Conservation (phyloP, 805 yeast species). For the Candida golubevii region DNA sequence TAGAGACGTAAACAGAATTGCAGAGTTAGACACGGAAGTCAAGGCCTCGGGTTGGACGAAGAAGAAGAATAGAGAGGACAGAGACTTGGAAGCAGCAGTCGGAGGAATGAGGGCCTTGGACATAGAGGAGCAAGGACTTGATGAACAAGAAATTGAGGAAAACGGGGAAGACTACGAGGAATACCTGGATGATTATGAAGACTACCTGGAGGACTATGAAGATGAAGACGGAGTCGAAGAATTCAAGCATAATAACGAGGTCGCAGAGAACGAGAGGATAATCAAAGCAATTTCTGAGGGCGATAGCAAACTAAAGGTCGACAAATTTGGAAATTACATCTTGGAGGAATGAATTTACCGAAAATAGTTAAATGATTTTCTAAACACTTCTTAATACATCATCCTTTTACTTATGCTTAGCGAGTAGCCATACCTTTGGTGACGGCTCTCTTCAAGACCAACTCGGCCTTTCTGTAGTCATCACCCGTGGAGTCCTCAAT, state of each 20-base stretch:
- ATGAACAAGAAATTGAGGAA: conserved; percentile 37
- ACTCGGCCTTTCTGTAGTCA: conserved; percentile 98
- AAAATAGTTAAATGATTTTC: conserved; percentile 14
- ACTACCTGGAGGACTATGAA: conserved; percentile 25
- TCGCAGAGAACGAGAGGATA: conserved; percentile 48
- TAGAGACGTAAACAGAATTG: conserved; percentile 67
- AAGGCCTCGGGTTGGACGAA: conserved; percentile 83
- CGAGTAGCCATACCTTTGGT: conserved; percentile 99
- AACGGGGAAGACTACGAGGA: conserved; percentile 24
- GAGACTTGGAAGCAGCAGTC: conserved; percentile 75
- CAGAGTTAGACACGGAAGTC: conserved; percentile 75
- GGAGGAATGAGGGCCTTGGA: conserved; percentile 54
- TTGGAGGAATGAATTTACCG: conserved; percentile 35
- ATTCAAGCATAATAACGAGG: too few relatives aligned
- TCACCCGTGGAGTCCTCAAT: conserved; percentile 95
- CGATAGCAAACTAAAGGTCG: conserved; percentile 66
- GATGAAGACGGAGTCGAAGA: conserved; percentile 26
- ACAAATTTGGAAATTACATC: conserved; percentile 76
- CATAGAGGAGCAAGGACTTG: conserved; percentile 24
- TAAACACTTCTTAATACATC: conserved; percentile 18
- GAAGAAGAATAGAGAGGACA: conserved; percentile 38
- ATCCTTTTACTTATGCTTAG: conserved; percentile 41
- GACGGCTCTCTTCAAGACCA: conserved; percentile 97
- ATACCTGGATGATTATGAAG: conserved; percentile 33
- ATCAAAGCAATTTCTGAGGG: conserved; percentile 67